Evolutionary conservation across 2,329 filamentous ascomycete species (phyloP).

Genomic region (Exophiala viscosa): DNA sequence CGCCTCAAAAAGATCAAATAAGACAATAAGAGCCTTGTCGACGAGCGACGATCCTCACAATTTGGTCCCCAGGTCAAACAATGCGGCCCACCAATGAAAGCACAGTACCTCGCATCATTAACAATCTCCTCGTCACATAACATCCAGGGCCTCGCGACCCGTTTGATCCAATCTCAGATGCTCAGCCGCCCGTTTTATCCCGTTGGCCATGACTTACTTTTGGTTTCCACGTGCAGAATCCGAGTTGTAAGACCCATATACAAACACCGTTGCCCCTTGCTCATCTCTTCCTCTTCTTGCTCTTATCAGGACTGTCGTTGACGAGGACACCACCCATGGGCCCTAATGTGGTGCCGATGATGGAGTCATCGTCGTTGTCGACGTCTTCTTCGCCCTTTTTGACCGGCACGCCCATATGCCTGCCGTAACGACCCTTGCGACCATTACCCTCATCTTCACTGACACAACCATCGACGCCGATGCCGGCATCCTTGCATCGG

Average conservation of each 20-base stretch:
- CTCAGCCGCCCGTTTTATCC: constrained; percentile 16
- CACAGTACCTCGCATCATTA: constrained; percentile 5
- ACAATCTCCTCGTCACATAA: constrained; percentile 11
- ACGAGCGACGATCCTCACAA: too few species aligned
- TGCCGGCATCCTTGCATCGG: constrained; percentile 91
- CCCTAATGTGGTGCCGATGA: constrained; percentile 31
- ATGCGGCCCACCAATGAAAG: not conserved
- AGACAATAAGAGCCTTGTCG: not conserved
- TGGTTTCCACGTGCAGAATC: not conserved
- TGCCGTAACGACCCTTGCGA: constrained; percentile 84
- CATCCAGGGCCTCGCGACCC: constrained; percentile 10
- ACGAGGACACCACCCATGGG: constrained; percentile 33
- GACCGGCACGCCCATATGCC: constrained; percentile 65
- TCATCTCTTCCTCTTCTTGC: constrained; percentile 66
- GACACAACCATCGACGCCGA: constrained; percentile 88
- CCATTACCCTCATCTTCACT: constrained; percentile 98
- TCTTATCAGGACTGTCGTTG: constrained; percentile 51
- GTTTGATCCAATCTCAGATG: constrained; percentile 11
- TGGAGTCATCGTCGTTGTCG: constrained; percentile 56
- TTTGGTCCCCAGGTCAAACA: too few species aligned
- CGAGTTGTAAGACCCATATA: not conserved
- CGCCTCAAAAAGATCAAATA: constrained; percentile 7
- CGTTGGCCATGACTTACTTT: not conserved
- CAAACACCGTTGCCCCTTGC: not conserved
- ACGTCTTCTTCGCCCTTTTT: constrained; percentile 50